Evolutionary conservation across 345 rosid species (phyloP).

Genomic region (Crucihimalaya himalaica): DNA sequence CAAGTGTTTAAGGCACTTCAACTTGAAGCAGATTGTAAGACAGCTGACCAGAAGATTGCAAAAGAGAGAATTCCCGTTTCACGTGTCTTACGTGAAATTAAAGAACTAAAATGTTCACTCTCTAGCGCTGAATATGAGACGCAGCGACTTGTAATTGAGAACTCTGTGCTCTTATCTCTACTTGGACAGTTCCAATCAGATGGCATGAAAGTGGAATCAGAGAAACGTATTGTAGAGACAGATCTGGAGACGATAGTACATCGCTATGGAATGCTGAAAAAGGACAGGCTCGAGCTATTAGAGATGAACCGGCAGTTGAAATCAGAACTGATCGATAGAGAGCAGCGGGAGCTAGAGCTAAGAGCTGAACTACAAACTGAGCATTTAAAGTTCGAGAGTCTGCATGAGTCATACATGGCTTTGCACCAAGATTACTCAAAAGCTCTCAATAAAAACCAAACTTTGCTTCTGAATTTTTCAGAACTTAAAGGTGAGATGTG

Average conservation of each 20-base stretch:
- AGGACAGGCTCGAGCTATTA: slow-evolving; percentile 55
- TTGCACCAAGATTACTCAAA: slow-evolving; percentile 57
- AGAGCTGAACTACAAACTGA: slow-evolving; percentile 49
- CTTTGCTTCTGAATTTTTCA: slow-evolving; percentile 48
- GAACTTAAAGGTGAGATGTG: slow-evolving; percentile 51
- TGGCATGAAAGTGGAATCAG: slow-evolving; percentile 55
- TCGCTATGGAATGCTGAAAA: slow-evolving; percentile 46
- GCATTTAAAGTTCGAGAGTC: slow-evolving; percentile 43
- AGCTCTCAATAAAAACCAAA: slow-evolving; percentile 49
- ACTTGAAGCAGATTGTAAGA: slow-evolving; percentile 44
- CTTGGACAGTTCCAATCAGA: slow-evolving; percentile 57
- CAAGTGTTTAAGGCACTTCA: slow-evolving; percentile 73
- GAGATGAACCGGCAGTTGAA: slow-evolving; percentile 62
- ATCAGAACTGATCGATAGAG: slow-evolving; percentile 49
- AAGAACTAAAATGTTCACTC: slow-evolving; percentile 57
- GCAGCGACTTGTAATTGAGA: slow-evolving; percentile 69
- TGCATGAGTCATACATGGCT: slow-evolving; percentile 53
- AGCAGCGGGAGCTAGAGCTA: slow-evolving; percentile 46
- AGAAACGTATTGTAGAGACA: slow-evolving; percentile 49
- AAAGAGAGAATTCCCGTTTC: slow-evolving; percentile 54
- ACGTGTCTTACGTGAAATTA: slow-evolving; percentile 55
- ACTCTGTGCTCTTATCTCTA: slow-evolving; percentile 65
- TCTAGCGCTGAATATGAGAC: slow-evolving; percentile 56
- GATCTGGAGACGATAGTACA: slow-evolving; percentile 46
- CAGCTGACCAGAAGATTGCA: slow-evolving; percentile 36